These are phyloP conservation scores for Microcera coccophila DNA, from an alignment of 2,329 filamentous ascomycete species.

Conservation along the genomic window DNA sequence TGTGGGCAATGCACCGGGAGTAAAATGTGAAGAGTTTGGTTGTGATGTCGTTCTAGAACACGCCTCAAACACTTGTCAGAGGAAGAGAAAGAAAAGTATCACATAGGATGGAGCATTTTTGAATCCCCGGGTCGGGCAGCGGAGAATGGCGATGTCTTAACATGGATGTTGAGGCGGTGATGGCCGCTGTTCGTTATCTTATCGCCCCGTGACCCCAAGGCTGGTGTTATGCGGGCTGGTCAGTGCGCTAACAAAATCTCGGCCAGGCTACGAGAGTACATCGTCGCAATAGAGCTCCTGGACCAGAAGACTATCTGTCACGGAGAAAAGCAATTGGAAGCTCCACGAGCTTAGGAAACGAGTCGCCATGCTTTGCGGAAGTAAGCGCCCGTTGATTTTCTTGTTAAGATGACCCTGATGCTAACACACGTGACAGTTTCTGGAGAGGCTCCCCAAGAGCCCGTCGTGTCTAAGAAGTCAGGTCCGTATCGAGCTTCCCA, in stretches of 20 bases:
- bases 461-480: conserved; percentile 91
- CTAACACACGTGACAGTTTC: conserved; percentile 61
- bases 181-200: conserved; percentile 26
- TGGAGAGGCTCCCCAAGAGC: conserved; percentile 90
- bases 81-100: not conserved
- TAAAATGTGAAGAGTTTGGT: not conserved
- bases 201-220: conserved; percentile 28
- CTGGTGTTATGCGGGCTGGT: conserved; percentile 19
- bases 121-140: conserved; percentile 15
- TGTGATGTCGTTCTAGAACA: not conserved
- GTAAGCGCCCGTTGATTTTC: conserved; percentile 27
- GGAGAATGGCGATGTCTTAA: conserved; percentile 25
- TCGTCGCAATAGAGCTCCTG: conserved; percentile 25
- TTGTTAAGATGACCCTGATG: conserved; percentile 5
- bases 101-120: not conserved
- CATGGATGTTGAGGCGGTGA: conserved; percentile 18
- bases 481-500: conserved; percentile 51
- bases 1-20: not conserved
- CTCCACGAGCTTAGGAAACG: conserved; percentile 23
- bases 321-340: conserved; percentile 29
- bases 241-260: conserved; percentile 33
- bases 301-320: conserved; percentile 22
- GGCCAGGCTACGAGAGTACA: conserved; percentile 22
- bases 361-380: conserved; percentile 48
- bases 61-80: conserved; percentile 1